Evolutionary conservation across 192 early-diverging fungal species (phyloP).

Genomic region (Coemansia sp.): DNA sequence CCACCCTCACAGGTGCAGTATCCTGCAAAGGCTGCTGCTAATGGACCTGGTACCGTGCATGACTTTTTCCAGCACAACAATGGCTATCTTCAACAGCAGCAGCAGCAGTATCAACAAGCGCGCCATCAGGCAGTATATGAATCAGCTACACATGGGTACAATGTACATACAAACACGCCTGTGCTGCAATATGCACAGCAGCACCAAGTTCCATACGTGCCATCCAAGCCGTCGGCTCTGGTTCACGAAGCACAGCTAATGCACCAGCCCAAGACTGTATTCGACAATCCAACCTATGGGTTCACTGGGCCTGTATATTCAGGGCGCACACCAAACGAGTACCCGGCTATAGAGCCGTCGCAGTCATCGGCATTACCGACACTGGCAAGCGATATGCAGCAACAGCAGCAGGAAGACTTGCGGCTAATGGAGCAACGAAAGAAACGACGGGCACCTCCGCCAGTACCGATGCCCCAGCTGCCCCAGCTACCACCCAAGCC

Average conservation of each 20-base stretch:
- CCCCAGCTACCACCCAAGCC: slow-evolving; percentile 8
- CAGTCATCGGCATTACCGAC: background rate
- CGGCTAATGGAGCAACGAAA: slow-evolving; percentile 1
- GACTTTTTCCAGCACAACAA: slow-evolving; percentile 9
- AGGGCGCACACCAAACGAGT: slow-evolving; percentile 1
- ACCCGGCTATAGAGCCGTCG: slow-evolving; percentile 11
- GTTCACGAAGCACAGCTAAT: slow-evolving; percentile 5
- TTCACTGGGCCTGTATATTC: slow-evolving; percentile 33
- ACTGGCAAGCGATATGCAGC: too few relatives aligned
- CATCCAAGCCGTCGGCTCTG: slow-evolving; percentile 2
- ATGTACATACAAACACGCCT: slow-evolving; percentile 4
- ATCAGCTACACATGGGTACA: slow-evolving; percentile 11
- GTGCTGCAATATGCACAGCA: slow-evolving; percentile 10
- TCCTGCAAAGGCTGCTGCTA: background rate
- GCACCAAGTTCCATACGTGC: background rate
- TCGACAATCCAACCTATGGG: slow-evolving; percentile 55
- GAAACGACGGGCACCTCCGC: slow-evolving; percentile 10
- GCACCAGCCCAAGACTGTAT: slow-evolving; percentile 48
- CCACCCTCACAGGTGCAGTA: background rate
- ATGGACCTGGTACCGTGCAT: background rate
- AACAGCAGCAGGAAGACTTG: background rate
- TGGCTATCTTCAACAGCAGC: background rate
- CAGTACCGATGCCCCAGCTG: slow-evolving; percentile 7
- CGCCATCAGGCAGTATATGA: background rate
- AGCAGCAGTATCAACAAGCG: background rate